Base-by-base conservation (phyloP, 768 basidiomycete species). In the Calocera cornea region DNA sequence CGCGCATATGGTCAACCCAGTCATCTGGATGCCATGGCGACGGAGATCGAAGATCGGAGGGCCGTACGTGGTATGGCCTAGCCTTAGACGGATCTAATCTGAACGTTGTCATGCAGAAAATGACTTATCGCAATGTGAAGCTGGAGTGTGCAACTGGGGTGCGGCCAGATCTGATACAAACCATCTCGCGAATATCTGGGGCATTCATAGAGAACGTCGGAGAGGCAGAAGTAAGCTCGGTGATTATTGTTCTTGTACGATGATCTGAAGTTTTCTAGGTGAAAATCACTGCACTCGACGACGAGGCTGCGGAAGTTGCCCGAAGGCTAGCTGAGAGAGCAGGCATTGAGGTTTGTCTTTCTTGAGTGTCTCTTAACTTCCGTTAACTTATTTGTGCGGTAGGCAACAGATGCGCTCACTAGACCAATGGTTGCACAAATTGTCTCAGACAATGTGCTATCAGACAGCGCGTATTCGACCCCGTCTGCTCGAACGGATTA, bases 161-260 rank as follows among this genome's bases (percentile, higher is more conserved):
- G 41, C 76, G 75, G 0, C 71, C 76, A 11, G 82, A 83, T 66
- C 69, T 84, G n/a, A 71, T 87, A 24, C 83, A 85, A 68, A 80
- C 80, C 31, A 83, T 91, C 68, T 91, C 90, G n/a, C 84, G 87
- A 65, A 67, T 83, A 22, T 80, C 87, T 7, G 84, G 84, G 49
- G 88, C 86, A 2, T 85, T 86, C 70, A 74, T 85, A 2, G 86
- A 88, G 73, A 81, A 80, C 68, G 72, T 79, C 31, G 81, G 80
- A 27, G 71, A 78, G 65, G 81, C 82, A 68, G 78, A 80, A 76
- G 86, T 84, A 70, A 68, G 75, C 47, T 47, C 64, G 49, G 40
- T 66, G 60, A 65, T 1, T 31, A 14, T 2, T 47, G 17, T 64
- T 24, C n/a, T 29, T 36, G 16, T 36, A 29, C n/a, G 22, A 66